Base-by-base conservation (phyloP, 192 early-diverging fungal genomes). In the Coemansia sp. region DNA sequence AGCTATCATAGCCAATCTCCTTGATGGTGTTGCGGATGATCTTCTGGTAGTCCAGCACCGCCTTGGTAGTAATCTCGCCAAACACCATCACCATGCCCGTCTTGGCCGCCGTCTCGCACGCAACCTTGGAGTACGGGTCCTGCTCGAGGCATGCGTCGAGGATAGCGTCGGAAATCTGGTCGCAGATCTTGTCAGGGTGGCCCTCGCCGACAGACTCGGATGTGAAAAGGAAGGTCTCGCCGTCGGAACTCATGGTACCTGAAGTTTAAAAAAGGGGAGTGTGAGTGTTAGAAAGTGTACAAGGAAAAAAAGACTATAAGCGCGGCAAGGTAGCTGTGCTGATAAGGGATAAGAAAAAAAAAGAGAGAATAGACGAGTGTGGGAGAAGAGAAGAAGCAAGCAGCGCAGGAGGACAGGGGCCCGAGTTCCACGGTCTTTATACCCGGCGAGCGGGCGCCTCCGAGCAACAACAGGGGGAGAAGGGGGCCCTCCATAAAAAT, bases 181-280 rank as follows among this genome's bases (percentile, higher is more conserved):
- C 97, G 87, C 94, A 95, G 85, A 98, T 98, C 93, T 98, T 98
- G 90, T 98, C 97, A 69, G 97, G 96, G 86, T 99, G 98, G 81
- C 98, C 98, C 89, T 99, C 98, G 80, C 98, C 98, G 82, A 99
- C 98, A 76, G 98, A 99, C 86, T 99, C 98, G 74, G 98, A 99
- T 77, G 98, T 99, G 89, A 98, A 99, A 68, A 99, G 90, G 88
- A 99, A 98, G 64, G 93, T 94, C 74, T 95, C 91, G 82, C 78
- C 76, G 71, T 80, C 60, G 50, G 64, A 25, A 61, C 73, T 83
- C 76, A 78, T 77, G 46, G 69, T 51, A 19, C 21, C 9, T 38
- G 58, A 46, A 27, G 64, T 23, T 11, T 60, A 39, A 29, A 55
- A 58, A 48, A 55, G 27, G 31, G 62, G 27, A 27, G 25, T 27